These are phyloP conservation scores for Xenosphaeropsis pyriputrescens DNA, from an alignment of 2,329 filamentous ascomycete species.

Conservation along the genomic window DNA sequence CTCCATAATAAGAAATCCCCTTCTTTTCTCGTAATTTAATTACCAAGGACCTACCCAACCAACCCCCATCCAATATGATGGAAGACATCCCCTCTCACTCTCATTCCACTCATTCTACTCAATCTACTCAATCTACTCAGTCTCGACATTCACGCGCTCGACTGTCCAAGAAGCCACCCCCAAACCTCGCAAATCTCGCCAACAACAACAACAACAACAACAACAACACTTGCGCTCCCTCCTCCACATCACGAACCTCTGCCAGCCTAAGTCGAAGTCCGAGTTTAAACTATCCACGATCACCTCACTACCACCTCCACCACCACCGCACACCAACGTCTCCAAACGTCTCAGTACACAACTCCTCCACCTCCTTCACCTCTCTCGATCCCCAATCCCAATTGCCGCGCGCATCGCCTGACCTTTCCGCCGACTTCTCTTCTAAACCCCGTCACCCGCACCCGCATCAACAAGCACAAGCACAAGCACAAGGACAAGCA, in stretches of 20 bases:
- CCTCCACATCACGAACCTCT: slow-evolving; percentile 41
- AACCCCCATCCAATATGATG: too few species aligned
- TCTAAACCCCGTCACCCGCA: slow-evolving; percentile 4
- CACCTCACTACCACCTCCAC: slow-evolving; percentile 8
- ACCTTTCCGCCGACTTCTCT: slow-evolving; percentile 12
- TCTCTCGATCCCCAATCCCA: slow-evolving; percentile 17
- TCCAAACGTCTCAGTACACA: slow-evolving; percentile 28
- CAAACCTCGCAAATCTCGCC: slow-evolving; percentile 18
- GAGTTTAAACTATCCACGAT: slow-evolving; percentile 31
- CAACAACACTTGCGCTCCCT: slow-evolving; percentile 26
- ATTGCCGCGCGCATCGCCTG: slow-evolving; percentile 14
- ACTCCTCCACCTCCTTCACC: slow-evolving; percentile 20
- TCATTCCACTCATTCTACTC: too few species aligned
- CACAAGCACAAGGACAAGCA: too few species aligned
- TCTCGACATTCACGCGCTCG: too few species aligned
- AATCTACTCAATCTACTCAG: too few species aligned
- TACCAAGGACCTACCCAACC: too few species aligned
- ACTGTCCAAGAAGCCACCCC: slow-evolving; percentile 46
- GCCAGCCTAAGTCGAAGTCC: slow-evolving; percentile 45
- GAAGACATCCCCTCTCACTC: too few species aligned
- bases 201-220: slow-evolving; percentile 4
- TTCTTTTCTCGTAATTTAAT: too few species aligned
- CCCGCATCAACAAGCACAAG: too few species aligned
- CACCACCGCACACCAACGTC: slow-evolving; percentile 24
- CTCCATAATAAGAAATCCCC: too few species aligned